Conservation (phyloP, 805 yeast species). For the Kodamaea fukazawae region DNA sequence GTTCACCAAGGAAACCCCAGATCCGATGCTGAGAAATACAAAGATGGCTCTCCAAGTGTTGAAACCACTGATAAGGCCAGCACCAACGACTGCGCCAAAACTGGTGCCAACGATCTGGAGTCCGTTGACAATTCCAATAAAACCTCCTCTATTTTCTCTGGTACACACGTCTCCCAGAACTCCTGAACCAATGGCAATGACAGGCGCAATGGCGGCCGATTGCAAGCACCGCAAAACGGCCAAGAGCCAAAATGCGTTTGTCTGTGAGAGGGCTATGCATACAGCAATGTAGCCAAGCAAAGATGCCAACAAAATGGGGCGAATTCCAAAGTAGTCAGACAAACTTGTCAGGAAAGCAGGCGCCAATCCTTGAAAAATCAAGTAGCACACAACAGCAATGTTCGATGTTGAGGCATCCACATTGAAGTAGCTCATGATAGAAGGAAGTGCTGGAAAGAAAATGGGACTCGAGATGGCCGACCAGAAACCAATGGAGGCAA, state of each 20-base stretch:
- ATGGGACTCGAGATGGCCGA: slow-evolving; percentile 75
- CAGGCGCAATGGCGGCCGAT: slow-evolving; percentile 75
- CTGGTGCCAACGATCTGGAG: slow-evolving; percentile 70
- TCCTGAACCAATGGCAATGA: slow-evolving; percentile 68
- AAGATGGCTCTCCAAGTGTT: slow-evolving; percentile 71
- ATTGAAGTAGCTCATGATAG: slow-evolving; percentile 52
- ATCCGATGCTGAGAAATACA: slow-evolving; percentile 67
- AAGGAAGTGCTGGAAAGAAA: slow-evolving; percentile 73
- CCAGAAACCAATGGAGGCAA: slow-evolving; percentile 55
- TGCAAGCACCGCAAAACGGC: slow-evolving; percentile 67
- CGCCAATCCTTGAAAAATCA: slow-evolving; percentile 70
- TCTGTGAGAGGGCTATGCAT: slow-evolving; percentile 63
- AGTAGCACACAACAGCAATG: slow-evolving; percentile 71
- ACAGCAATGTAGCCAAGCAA: slow-evolving; percentile 56
- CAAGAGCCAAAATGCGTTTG: slow-evolving; percentile 56
- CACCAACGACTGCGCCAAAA: slow-evolving; percentile 68
- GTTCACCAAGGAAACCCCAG: slow-evolving; percentile 41
- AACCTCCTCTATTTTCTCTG: slow-evolving; percentile 64
- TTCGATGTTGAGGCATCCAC: slow-evolving; percentile 59
- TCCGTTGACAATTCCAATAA: slow-evolving; percentile 65
- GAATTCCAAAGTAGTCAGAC: slow-evolving; percentile 69
- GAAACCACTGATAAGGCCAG: slow-evolving; percentile 34
- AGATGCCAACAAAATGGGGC: slow-evolving; percentile 62
- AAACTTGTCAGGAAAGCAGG: slow-evolving; percentile 68
- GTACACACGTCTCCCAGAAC: slow-evolving; percentile 73